A percentile compares a stretch with the other conserved stretches of the same genome.
Conservation (phyloP, 495 filamentous ascomycete species). For the Neurospora sp. region DNA sequence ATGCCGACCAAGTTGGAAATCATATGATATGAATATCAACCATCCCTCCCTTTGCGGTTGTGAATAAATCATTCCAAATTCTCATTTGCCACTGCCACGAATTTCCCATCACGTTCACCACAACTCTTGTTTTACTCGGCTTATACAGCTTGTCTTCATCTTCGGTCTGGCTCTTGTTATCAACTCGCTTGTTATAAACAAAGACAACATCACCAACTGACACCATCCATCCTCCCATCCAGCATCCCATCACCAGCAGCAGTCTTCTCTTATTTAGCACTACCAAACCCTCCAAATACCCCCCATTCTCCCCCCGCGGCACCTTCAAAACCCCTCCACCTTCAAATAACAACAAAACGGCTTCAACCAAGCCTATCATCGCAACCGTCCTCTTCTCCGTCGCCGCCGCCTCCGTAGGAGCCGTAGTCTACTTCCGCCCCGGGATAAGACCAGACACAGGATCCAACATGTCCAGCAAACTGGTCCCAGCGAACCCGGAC, state of each 20-base stretch:
- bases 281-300: background rate
- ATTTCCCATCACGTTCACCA: background rate
- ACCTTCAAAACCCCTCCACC: background rate
- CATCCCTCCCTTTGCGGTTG: background rate
- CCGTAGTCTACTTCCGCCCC: background rate
- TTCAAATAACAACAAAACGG: background rate
- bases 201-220: background rate
- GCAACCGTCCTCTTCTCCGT: background rate
- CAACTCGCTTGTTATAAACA: background rate
- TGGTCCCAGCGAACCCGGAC: conserved; percentile 51
- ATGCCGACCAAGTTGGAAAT: background rate
- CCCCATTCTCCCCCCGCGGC: background rate
- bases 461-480: conserved; percentile 33
- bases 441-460: background rate
- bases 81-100: background rate
- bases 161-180: background rate
- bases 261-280: background rate
- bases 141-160: background rate
- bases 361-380: background rate
- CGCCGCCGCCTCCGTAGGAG: background rate
- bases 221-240: background rate
- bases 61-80: background rate
- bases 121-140: background rate
- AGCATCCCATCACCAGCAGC: background rate
- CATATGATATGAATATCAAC: background rate